Percentiles rank a stretch among this genome's conserved stretches.
These are phyloP conservation scores for Lipomyces oligophaga DNA, from an alignment of 805 yeast genomes.

Conservation along the genomic window DNA sequence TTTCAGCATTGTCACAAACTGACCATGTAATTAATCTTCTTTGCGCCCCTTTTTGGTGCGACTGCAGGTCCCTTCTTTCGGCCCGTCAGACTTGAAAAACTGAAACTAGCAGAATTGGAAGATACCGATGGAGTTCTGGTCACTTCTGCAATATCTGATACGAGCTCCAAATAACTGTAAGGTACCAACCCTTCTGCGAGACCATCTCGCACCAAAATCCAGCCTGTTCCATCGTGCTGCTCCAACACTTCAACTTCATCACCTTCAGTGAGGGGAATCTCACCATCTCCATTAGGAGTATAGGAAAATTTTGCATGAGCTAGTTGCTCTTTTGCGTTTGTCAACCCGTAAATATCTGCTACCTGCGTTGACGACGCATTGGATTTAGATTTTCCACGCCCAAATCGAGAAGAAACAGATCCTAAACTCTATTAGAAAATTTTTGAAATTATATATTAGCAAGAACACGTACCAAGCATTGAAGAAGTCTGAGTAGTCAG, in stretches of 20 bases:
- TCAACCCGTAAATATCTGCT: constrained; percentile 16
- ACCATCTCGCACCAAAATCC: constrained; percentile 67
- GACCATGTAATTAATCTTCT: constrained; percentile 52
- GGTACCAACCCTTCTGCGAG: constrained; percentile 77
- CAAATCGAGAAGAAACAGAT: constrained; percentile 19
- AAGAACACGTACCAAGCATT: constrained; percentile 8
- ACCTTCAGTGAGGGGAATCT: constrained; percentile 57
- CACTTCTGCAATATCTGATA: constrained; percentile 17
- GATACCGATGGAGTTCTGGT: constrained; percentile 26
- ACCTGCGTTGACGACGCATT: constrained; percentile 8
- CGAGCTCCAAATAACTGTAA: constrained; percentile 59
- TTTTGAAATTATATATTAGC: neutral
- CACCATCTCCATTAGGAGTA: constrained; percentile 69
- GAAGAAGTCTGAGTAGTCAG: constrained; percentile 22
- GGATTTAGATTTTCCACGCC: constrained; percentile 14
- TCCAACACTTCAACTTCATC: constrained; percentile 57
- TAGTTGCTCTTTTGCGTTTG: constrained; percentile 17
- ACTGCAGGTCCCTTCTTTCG: constrained; percentile 71
- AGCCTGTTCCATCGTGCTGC: constrained; percentile 85
- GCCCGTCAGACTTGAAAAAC: constrained; percentile 2
- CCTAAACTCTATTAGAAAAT: neutral
- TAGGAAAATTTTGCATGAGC: constrained; percentile 64
- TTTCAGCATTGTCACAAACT: neutral
- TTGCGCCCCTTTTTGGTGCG: constrained; percentile 72
- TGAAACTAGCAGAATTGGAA: constrained; percentile 26